Evolutionary conservation across 2,329 filamentous ascomycete species (phyloP).

Genomic region (Scedosporium aurantiacum): DNA sequence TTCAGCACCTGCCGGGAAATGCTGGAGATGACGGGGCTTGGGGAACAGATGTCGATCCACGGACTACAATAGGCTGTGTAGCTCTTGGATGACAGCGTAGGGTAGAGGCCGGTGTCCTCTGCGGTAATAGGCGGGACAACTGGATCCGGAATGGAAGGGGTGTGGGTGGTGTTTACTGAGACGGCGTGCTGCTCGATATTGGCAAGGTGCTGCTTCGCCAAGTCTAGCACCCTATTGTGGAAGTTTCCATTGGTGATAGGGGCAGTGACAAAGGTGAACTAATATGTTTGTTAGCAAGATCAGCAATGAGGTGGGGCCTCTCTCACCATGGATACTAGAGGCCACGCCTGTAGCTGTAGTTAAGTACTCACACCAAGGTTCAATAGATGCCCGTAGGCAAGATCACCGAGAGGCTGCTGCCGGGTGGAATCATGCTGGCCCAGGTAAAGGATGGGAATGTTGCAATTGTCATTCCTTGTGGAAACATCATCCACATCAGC

Average conservation of each 20-base stretch:
- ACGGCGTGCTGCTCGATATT: slow-evolving; percentile 30
- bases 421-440: slow-evolving; percentile 63
- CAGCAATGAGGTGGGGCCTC: not conserved
- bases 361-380: slow-evolving; percentile 51
- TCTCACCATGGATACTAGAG: too few species aligned
- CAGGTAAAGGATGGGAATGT: slow-evolving; percentile 19
- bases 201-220: slow-evolving; percentile 46
- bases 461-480: slow-evolving; percentile 7
- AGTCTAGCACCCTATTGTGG: slow-evolving; percentile 52
- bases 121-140: slow-evolving; percentile 61
- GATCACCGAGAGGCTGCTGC: slow-evolving; percentile 46
- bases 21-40: slow-evolving; percentile 71
- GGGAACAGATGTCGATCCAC: slow-evolving; percentile 84
- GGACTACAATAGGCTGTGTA: slow-evolving; percentile 72
- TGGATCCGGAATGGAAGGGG: slow-evolving; percentile 40
- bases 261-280: slow-evolving; percentile 72
- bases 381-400: slow-evolving; percentile 56
- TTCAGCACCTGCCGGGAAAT: slow-evolving; percentile 84
- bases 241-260: slow-evolving; percentile 69
- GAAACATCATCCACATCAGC: not conserved
- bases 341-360: too few species aligned
- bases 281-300: slow-evolving; percentile 11
- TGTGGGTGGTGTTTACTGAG: slow-evolving; percentile 26
- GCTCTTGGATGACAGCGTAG: slow-evolving; percentile 57
- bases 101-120: slow-evolving; percentile 65